Evolutionary conservation across 805 yeast genomes (phyloP), one percentile per base, ranked within the genome.

Genomic region (Candida sphagnicola): DNA sequence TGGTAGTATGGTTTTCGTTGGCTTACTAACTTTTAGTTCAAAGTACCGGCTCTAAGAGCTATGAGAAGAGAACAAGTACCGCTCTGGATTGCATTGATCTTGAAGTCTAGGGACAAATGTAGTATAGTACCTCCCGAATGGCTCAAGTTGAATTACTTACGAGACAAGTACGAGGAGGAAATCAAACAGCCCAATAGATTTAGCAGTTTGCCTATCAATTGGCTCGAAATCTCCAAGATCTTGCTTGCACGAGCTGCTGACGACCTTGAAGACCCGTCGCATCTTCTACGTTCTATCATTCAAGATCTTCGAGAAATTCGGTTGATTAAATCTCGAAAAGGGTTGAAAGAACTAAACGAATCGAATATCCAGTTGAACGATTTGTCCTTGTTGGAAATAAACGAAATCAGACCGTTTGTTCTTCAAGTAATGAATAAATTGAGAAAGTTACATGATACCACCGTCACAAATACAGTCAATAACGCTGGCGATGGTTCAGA

Each of bases 261-360:
- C 49, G 98, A 93, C 57, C 65, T 89, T 38, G 64, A 69, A 11
- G 91, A 84, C 44, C 82, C 88, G 1, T 73, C 85, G 0, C 85
- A 85, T 50, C 81, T 75, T 41, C 60, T 91, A 18, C 65, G 93
- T 35, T 75, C 85, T 2, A 57, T 80, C 12, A 65, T 91, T 3
- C 95, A 89, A 51, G 97, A 91, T 51, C 65, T 93, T 38, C 70
- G 93, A 29, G 98, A 93, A 61, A 70, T 89, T 4, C 68, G 99
- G 31, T 75, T 80, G 47, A 76, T 85, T 21, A 93, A 93, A 54
- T 81, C 89, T 2, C 72, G 93, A 37, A 79, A 80, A 40, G 98
- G 98, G 53, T 64, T 91, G 32, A 65, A 71, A 34, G 82, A 81
- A 45, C 64, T 91, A 44, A 91, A 91, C 62, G 95, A 85, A 45